Base-by-base conservation (phyloP, 2,329 filamentous ascomycete species). In the Exophiala sp. region DNA sequence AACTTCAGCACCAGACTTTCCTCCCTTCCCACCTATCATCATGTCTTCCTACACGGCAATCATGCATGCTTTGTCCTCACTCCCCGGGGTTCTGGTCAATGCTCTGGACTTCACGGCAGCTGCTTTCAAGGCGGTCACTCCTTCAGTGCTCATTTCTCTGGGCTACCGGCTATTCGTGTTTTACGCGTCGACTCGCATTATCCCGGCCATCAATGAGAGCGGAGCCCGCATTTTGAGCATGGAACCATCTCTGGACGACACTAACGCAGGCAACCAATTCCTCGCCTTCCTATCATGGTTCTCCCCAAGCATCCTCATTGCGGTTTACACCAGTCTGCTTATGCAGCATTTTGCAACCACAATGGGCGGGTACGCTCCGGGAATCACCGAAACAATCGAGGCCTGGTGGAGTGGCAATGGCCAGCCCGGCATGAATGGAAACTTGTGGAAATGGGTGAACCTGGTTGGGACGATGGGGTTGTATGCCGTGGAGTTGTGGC, bases 1-100 rank as follows among this genome's bases (percentile, higher is more conserved):
- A 40, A 70, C 71, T 13, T 64, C 68, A 4, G 65, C 71, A 53
- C 82, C 86, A n/a, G 90, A 95, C 21, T 93, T 97, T 55, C 93
- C 93, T 32, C 93, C 93, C n/a, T 76, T 98, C 37, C 93, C 93
- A 11, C 93, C 93, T 1, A 89, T 97, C 58, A 91, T 98, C 67
- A 97, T 97, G 91, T 93, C 91, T 3, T 96, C 90, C 5, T 97
- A 96, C 69, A 91, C 89, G 21, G 96, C 91, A 0, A 73, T 97
- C 37, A 75, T 96, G 40, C 87, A 94, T 60, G 80, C 90, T 40
- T 74, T 97, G 30, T 86, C 87, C 48, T 85, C 83, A 2, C 75
- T 95, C n/a, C 91, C 88, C 2, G 84, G 80, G 2, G 89, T 86
- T 22, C 82, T 94, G 2, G 86, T 87, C 67, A 90, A 88, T 0